Base-by-base conservation (phyloP, 495 filamentous ascomycete genomes). In the Darksidea phi region DNA sequence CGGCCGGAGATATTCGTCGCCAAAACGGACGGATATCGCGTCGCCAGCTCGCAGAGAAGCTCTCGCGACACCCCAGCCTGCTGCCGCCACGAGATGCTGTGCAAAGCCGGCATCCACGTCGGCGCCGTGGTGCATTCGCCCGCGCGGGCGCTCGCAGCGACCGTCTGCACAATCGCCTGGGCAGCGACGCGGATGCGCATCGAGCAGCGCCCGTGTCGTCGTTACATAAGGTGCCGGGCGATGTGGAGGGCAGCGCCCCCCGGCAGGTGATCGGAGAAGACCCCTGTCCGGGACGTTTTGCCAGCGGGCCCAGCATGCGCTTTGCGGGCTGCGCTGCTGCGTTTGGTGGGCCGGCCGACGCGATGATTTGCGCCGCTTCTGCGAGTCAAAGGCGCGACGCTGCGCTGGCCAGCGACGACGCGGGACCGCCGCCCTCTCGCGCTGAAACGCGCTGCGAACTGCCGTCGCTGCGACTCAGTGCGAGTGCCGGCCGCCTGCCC, bases 361-460 rank as follows among this genome's bases (percentile, higher is more conserved):
- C 64, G 59, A 63, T 54, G 59, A 62, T 67, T 48, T 67, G 55
- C 54, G 24, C 62, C 47, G 59, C 64, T 60, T 32, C 64, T 63
- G 64, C 64, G 54, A 63, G 45, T 63, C 54, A 53, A 48, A 26
- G 28, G 28, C 28, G 3, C 4, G 26, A 21, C n/a, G n/a, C n/a
- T n/a, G n/a, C n/a, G n/a, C n/a, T n/a, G n/a, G n/a, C n/a, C n/a
- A n/a, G n/a, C n/a, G n/a, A 32, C 4, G 10, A 32, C 10, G 28
- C 28, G 28, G 28, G 28, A 32, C 4, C 28, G 48, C 58, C 50
- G 46, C 41, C 8, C 6, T 49, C 25, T 11, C 10, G 36, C 21
- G 21, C 60, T 58, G 61, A 57, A 58, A 64, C 54, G 55, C 42
- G 25, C 24, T 46, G 47, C 12, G 18, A 54, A 57, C 54, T 54